phyloP scores from a whole-genome alignment of 179 eudicot genomes.

The Corrigiola litoralis region DNA sequence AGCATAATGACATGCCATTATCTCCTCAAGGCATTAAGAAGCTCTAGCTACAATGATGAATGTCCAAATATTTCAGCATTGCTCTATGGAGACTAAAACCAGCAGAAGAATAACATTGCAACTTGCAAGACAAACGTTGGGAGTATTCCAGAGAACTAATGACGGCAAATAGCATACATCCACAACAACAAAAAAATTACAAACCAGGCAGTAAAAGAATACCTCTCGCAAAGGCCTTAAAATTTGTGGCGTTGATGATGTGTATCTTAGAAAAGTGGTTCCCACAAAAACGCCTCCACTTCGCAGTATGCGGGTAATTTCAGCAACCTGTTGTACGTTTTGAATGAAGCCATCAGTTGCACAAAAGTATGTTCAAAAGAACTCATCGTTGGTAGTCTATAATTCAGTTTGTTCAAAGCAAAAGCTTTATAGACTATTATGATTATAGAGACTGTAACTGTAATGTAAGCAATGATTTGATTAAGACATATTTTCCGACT shows the following conservation, averaged over 20 bases:
- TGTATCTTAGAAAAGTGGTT: constrained; percentile 79
- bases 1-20: neutral
- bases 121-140: neutral
- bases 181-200: neutral
- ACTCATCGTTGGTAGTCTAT: neutral
- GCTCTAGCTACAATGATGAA: neutral
- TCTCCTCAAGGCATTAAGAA: neutral
- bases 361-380: neutral
- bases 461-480: neutral
- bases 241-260: constrained; percentile 54
- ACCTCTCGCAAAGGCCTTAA: constrained; percentile 84
- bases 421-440: neutral
- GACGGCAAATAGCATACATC: neutral
- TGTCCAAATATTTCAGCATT: neutral
- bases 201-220: neutral
- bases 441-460: neutral
- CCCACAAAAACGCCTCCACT: constrained; percentile 93
- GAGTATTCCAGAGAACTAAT: neutral
- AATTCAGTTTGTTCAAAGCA: neutral
- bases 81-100: neutral
- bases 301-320: constrained; percentile 75
- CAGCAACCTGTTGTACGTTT: constrained; percentile 59
- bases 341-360: neutral
- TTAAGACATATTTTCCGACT: neutral
- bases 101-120: neutral